Base-by-base conservation (phyloP, 2,329 filamentous ascomycete genomes). In the Monilinia fructigena region DNA sequence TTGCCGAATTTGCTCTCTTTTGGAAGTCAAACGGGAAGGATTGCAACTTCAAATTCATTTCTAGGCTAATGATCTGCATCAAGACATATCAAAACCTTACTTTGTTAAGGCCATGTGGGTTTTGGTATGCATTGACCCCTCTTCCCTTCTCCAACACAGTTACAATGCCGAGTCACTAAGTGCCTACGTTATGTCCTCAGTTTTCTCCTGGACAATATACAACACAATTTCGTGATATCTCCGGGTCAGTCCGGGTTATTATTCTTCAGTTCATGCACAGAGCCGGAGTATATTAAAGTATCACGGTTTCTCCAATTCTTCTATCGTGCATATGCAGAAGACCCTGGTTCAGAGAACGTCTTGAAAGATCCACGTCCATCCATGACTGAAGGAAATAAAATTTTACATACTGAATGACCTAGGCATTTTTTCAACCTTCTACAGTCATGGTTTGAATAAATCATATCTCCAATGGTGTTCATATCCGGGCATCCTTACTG, bases 321-420 rank as follows among this genome's bases (percentile, higher is more conserved):
- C 28, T 48, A 48, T 23, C 28, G 23, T 38, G 45, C 45, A 60
- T 18, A 60, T 38, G 56, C 45, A 60, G 28, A 38, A 35, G 42
- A 50, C 14, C 45, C 42, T 31, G 11, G 48, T 38, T 14, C n/a
- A 1, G 8, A 55, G 53, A 48, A 42, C 12, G 16, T 42, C 40
- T 16, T 42, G 40, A 5, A 3, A 42, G 12, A 14, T 28, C 11
- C 3, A 48, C 10, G n/a, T 18, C 31, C 42, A 35, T 60, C 28
- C 11, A 60, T 7, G 26, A 2, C 20, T 35, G 48, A 48, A 31
- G 42, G 7, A 47, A 58, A 40, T 35, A 40, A 26, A n/a, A n/a
- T 5, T 35, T 35, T 35, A 6, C 14, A 58, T 28, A 45, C 11
- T 52, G 40, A 3, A 31, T 47, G 18, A 47, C 5, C 42, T n/a